Evolutionary conservation across 768 basidiomycete genomes (phyloP), one percentile per base, ranked within the genome.

Genomic region (Imleria badia): DNA sequence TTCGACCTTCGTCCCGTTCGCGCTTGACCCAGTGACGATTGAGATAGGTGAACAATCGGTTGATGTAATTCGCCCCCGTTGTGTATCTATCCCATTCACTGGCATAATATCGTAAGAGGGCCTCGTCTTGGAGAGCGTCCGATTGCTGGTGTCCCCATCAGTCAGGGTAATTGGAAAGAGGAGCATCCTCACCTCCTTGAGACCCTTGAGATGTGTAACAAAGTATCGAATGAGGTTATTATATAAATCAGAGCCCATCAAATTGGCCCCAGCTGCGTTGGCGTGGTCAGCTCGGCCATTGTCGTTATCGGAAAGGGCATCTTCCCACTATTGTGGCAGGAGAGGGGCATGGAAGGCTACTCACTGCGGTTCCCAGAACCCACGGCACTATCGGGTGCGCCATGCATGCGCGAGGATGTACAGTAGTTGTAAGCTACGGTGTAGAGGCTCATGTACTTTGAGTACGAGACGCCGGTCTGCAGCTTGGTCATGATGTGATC

Each of bases 21-120:
- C 96, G 82, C 76, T 95, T 96, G 41, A 99, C 96, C 97, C 97
- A 99, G 73, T 98, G 94, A 20, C 96, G 91, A 73, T 99, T 98
- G 53, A 99, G 81, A 75, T 98, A 98, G 3, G 93, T 95, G 77
- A 98, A 98, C 34, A 99, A 75, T 52, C 96, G 89, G 70, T 98
- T 96, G 73, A 98, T 93, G 69, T 97, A 98, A 67, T 91, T 94
- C 1, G 96, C 95, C 44, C 96, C 96, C 3, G 87, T 96, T 0
- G 97, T 99, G 75, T 98, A 98, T 41, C 94, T 81, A 64, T 91
- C 89, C 97, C 97, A 98, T 72, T 98, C 94, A 55, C 73, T 70
- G 2, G 92, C 93, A 67, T 98, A 99, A 69, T 91, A 98, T 59
- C 87, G 84, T 52, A 99, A 75, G 7, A 99, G 81, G 1, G 83